Evolutionary conservation across 1,139 yeast genomes (phyloP), one percentile per base, ranked within the genome.

Genomic region (Geotrichum klebahnii): DNA sequence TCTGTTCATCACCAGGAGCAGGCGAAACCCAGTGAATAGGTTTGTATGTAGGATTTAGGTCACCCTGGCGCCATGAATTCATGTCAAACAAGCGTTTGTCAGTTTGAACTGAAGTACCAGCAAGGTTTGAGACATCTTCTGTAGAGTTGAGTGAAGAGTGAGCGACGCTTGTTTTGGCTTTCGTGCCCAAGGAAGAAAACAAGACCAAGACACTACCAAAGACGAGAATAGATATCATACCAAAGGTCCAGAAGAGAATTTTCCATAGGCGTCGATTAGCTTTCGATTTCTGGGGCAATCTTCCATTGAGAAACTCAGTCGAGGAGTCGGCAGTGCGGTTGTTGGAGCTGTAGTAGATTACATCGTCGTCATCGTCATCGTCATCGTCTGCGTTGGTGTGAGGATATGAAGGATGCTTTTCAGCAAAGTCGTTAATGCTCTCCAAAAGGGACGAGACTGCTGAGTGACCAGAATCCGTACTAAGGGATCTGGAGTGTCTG

Each of bases 11-110:
- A 12, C 45, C 48, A 9, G 54, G 54, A 32, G 51, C 52, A 17
- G 54, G 51, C 2, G 52, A 17, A 9, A 48, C 50, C 52, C 52
- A 48, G 38, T 48, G 46, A 8, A 52, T 23, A 16, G 40, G 22
- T 22, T 48, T 47, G 35, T 29, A 49, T 5, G 44, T 17, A 3
- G 54, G 52, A 16, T 28, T 17, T n/a, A 52, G 46, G 2, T 16
- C 36, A 8, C 54, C 52, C 3, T 23, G 17, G 19, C 45, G 40
- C 54, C 54, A 52, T 20, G 39, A 41, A 10, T 42, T n/a, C 46
- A 52, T 44, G 17, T 23, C 19, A 34, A 52, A 48, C 12, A 46
- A 33, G 12, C 24, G 35, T 29, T 50, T 50, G 35, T 44, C 46
- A n/a, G 48, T 12, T 26, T 46, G 47, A 10, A 19, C 17, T 2